Base-by-base conservation (phyloP, 805 yeast genomes). In the Pichia exigua region DNA sequence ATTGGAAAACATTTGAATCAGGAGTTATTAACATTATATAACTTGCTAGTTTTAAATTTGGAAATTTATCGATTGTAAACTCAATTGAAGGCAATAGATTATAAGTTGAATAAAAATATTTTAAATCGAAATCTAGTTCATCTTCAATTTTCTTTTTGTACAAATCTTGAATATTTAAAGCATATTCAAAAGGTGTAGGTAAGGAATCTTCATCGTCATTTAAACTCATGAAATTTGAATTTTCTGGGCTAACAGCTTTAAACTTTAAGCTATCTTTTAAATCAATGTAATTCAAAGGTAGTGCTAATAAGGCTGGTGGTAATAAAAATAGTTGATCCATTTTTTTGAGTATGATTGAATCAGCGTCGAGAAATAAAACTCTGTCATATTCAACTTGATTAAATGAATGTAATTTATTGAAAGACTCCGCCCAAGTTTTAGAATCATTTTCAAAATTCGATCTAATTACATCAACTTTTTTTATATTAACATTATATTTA, bases 21-120 rank as follows among this genome's bases (percentile, higher is more conserved):
- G 88, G 88, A 42, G 69, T 72, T n/a, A 82, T 66, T 8, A 83
- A 83, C 83, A 83, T 82, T 7, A 83, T 61, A 54, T 78, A 79
- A 43, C 75, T 72, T 0, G 71, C 73, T 55, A 74, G 50, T 48
- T 54, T 43, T 42, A 64, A 57, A 13, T 56, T 40, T 28, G 52
- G 46, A 4, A 20, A 32, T 11, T 39, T 22, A 18, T 49, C 53
- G 4, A 47, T 32, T 28, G 52, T 12, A n/a, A 38, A 17, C 15
- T 54, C 60, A 46, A 65, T 47, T 12, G 63, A 64, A 4, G 79
- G 80, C 49, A 76, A 58, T 18, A 62, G 62, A 49, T 69, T 67
- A 57, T 74, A 75, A 1, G 75, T 45, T 53, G 49, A 47, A 42
- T 44, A 35, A 43, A 47, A 53, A 28, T 45, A 54, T 9, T 49